A percentile compares a stretch with the other conserved stretches of the same genome.
These are phyloP conservation scores for Sarocladium brachiariae DNA, from an alignment of 2,329 filamentous ascomycete species.

Conservation along the genomic window DNA sequence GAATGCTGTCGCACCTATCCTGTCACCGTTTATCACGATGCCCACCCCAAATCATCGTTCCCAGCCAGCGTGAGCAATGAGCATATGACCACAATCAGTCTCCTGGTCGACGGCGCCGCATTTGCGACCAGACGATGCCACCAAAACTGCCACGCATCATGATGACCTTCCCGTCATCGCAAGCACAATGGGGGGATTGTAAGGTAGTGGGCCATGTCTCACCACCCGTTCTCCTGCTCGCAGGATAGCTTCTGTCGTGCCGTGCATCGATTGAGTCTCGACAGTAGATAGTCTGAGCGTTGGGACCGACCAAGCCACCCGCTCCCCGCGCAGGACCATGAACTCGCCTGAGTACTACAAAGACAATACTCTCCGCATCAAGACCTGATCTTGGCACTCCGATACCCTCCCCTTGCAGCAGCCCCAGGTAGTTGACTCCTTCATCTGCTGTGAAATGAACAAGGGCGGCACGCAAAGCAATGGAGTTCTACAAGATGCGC, in stretches of 20 bases:
- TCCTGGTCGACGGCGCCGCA: background rate
- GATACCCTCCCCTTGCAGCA: slow-evolving; percentile 4
- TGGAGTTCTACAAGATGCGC: no score
- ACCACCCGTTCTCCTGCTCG: no score
- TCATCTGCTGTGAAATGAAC: slow-evolving; percentile 2
- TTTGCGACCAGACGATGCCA: no score
- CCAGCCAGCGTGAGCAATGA: slow-evolving; percentile 3
- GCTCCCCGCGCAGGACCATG: background rate
- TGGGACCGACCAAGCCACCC: background rate
- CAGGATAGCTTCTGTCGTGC: background rate
- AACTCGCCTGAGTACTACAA: background rate
- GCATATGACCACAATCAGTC: background rate
- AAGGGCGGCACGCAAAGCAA: background rate
- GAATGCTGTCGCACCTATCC: background rate
- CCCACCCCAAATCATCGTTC: background rate
- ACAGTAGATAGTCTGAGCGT: background rate
- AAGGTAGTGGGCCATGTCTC: background rate
- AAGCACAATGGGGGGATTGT: background rate
- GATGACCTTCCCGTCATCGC: background rate
- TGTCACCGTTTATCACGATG: background rate
- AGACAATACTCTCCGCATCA: background rate
- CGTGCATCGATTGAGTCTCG: background rate
- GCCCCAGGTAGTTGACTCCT: background rate
- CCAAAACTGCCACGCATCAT: no score
- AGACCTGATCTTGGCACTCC: slow-evolving; percentile 5